Evolutionary conservation across 2,329 filamentous ascomycete genomes (phyloP).

Genomic region (Colletotrichum godetiae): DNA sequence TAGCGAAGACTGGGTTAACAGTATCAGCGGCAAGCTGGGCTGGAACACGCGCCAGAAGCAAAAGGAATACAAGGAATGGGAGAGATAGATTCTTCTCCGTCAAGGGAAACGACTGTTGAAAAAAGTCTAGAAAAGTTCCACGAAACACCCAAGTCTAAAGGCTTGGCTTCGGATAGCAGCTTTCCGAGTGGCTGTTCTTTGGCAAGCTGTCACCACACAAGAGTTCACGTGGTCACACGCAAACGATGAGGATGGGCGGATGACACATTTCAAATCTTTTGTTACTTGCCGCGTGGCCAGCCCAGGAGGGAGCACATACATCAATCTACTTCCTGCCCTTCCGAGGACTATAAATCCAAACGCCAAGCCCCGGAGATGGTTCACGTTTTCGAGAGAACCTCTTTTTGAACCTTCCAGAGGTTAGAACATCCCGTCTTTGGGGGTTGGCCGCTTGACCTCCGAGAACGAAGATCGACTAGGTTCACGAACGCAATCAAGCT

Average conservation of each 20-base stretch:
- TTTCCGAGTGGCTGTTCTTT: conserved; percentile 9
- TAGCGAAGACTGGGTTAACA: conserved; percentile 85
- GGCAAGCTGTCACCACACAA: background rate
- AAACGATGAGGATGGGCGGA: background rate
- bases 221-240: background rate
- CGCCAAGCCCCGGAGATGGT: conserved; percentile 1
- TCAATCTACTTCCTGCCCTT: background rate
- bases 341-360: background rate
- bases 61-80: conserved; percentile 68
- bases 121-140: background rate
- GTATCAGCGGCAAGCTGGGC: conserved; percentile 80
- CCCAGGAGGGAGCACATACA: background rate
- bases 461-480: background rate
- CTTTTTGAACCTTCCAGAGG: background rate
- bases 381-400: background rate
- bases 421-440: background rate
- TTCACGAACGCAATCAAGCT: background rate
- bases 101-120: background rate
- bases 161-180: conserved; percentile 3
- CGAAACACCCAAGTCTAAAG: background rate
- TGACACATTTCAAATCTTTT: conserved; percentile 21
- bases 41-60: conserved; percentile 87
- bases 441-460: background rate
- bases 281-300: background rate
- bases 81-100: conserved; percentile 38